Base-by-base conservation (phyloP, 2,329 filamentous ascomycete genomes). In the Xylaria digitata region DNA sequence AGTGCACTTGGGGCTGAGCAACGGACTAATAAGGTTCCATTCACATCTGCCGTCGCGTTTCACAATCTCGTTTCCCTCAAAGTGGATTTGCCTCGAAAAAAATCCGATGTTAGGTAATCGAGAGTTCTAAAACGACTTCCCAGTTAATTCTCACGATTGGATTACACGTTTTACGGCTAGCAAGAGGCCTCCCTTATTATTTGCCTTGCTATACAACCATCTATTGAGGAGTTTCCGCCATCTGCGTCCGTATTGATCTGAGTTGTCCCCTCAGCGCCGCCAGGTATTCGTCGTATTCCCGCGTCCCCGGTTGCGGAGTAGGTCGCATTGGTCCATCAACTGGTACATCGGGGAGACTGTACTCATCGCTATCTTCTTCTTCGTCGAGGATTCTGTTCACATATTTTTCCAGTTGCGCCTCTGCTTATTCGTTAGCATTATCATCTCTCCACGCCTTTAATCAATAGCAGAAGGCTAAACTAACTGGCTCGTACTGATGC, bases 31-130 rank as follows among this genome's bases (percentile, higher is more conserved):
- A 45, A 52, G 55, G 61, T 61, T 54, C 32, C 61, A 43, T 34
- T 42, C 56, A 32, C 17, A 34, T 43, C 7, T 54, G 21, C 19
- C n/a, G n/a, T 67, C 40, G 34, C 21, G 61, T 67, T 67, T 67
- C 65, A 67, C 61, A 43, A 56, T 45, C 40, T 13, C 15, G 13
- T 57, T 43, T 48, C 37, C 8, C 11, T 50, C 1, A n/a, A 26
- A 48, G 15, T 26, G 15, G 30, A 8, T 3, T 19, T 42, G 60
- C 56, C n/a, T 58, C 40, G 52, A 23, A 55, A 5, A 26, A 52
- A 52, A 34, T 57, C 61, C 56, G 55, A 63, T 63, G 42, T 67
- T 57, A 37, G 32, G 48, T 23, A 58, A 23, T 34, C 40, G 21
- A 53, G 50, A 61, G n/a, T 13, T 21, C 48, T 45, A 30, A 43